phyloP scores from a whole-genome alignment of 2,329 filamentous ascomycete species.

The Cadophora sp. region DNA sequence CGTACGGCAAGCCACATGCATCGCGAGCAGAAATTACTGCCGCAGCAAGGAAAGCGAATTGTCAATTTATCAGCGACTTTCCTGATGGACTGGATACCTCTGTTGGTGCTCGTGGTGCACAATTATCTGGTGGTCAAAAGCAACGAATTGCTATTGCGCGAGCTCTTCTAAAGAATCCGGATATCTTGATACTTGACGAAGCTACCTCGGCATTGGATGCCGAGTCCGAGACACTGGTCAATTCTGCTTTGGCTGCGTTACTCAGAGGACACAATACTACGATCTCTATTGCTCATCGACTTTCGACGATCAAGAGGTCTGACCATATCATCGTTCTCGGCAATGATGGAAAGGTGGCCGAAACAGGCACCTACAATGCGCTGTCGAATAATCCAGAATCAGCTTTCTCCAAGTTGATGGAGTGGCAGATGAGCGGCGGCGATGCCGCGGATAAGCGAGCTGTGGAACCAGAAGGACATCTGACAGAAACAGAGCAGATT shows the following conservation, averaged over 20 bases:
- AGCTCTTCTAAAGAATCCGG: slow-evolving; percentile 91
- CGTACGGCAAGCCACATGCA: slow-evolving; percentile 85
- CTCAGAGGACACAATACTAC: slow-evolving; percentile 91
- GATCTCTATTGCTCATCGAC: slow-evolving; percentile 94
- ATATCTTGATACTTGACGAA: slow-evolving; percentile 96
- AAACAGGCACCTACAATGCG: slow-evolving; percentile 83
- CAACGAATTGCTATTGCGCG: slow-evolving; percentile 97
- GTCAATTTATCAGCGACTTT: slow-evolving; percentile 95
- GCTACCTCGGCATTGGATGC: slow-evolving; percentile 95
- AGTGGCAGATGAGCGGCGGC: slow-evolving; percentile 95
- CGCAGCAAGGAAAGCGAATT: slow-evolving; percentile 92
- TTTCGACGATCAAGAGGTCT: slow-evolving; percentile 95
- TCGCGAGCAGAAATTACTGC: slow-evolving; percentile 81
- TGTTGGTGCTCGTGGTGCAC: slow-evolving; percentile 89
- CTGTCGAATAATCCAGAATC: slow-evolving; percentile 77
- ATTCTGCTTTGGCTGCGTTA: slow-evolving; percentile 82
- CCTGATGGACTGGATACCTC: slow-evolving; percentile 94
- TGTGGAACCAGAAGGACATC: slow-evolving; percentile 37
- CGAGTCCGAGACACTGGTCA: slow-evolving; percentile 95
- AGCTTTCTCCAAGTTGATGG: slow-evolving; percentile 95
- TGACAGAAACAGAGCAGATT: slow-evolving; percentile 41
- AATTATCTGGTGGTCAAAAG: slow-evolving; percentile 95
- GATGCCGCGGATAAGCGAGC: slow-evolving; percentile 58
- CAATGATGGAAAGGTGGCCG: slow-evolving; percentile 85
- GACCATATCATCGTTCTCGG: slow-evolving; percentile 94